Percentiles rank a stretch among this genome's conserved stretches.
phyloP scores from a whole-genome alignment of 2,329 filamentous ascomycete genomes.

The Verticillium dahliae region DNA sequence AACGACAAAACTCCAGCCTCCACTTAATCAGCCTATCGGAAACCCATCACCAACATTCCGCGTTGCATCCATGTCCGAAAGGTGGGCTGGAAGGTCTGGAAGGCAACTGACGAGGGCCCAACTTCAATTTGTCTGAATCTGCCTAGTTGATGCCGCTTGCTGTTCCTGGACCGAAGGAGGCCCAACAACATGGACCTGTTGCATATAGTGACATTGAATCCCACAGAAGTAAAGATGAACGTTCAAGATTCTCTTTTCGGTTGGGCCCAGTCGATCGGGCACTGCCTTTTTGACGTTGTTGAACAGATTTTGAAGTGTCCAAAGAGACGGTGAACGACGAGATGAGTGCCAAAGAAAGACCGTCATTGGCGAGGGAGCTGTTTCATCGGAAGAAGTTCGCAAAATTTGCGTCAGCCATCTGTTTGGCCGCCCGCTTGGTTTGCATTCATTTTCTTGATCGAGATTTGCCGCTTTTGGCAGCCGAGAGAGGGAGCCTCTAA shows the following conservation, averaged over 20 bases:
- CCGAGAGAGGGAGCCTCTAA: no score
- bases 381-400: no score
- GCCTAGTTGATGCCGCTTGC: background rate
- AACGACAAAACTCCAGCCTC: background rate
- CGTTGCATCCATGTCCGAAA: background rate
- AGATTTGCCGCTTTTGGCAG: no score
- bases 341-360: background rate
- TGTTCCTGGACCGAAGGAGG: background rate
- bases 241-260: background rate
- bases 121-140: background rate
- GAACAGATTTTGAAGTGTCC: background rate
- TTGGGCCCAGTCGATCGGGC: background rate
- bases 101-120: background rate
- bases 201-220: background rate
- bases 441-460: no score
- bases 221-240: background rate
- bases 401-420: no score
- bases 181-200: background rate
- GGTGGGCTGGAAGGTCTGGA: background rate
- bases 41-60: background rate
- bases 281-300: background rate
- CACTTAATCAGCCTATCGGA: background rate
- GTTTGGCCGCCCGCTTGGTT: no score
- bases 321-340: background rate
- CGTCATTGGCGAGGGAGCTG: no score